A percentile compares a stretch with the other conserved stretches of the same genome.
Evolutionary conservation across 1,139 yeast species (phyloP).

Genomic region (Scheffersomyces insectosa): DNA sequence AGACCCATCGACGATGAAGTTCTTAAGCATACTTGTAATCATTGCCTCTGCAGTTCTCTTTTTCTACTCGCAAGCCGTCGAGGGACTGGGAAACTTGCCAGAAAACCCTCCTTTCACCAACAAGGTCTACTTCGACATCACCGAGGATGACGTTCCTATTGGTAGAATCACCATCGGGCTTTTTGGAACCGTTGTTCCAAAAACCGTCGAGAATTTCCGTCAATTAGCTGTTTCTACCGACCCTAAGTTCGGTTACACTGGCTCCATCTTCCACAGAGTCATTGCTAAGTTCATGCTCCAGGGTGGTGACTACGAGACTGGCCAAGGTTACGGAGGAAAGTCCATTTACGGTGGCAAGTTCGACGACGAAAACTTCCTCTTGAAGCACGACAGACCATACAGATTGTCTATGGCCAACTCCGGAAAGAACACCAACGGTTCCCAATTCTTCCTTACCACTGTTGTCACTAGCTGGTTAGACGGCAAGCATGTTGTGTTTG

Average conservation of each 20-base stretch:
- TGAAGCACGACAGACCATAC: constrained; percentile 61
- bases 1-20: constrained; percentile 25
- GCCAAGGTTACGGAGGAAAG: constrained; percentile 61
- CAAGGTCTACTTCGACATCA: constrained; percentile 83
- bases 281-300: constrained; percentile 61
- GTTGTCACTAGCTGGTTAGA: constrained; percentile 64
- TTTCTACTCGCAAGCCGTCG: constrained; percentile 17
- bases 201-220: constrained; percentile 59
- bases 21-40: constrained; percentile 23
- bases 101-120: constrained; percentile 63
- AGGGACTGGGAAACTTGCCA: constrained; percentile 27
- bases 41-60: constrained; percentile 21
- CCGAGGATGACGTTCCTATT: constrained; percentile 71
- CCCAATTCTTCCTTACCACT: constrained; percentile 68
- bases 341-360: constrained; percentile 60
- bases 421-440: constrained; percentile 62
- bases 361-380: constrained; percentile 55
- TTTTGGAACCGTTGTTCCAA: constrained; percentile 66
- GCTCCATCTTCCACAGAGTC: constrained; percentile 57
- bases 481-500: constrained; percentile 78
- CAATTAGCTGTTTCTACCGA: constrained; percentile 62
- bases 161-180: constrained; percentile 73
- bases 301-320: constrained; percentile 64
- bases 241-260: constrained; percentile 52
- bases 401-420: constrained; percentile 66